These are phyloP conservation scores for Heliamphora exappendiculata DNA, from an alignment of 148 eudicot genomes.

Conservation along the genomic window DNA sequence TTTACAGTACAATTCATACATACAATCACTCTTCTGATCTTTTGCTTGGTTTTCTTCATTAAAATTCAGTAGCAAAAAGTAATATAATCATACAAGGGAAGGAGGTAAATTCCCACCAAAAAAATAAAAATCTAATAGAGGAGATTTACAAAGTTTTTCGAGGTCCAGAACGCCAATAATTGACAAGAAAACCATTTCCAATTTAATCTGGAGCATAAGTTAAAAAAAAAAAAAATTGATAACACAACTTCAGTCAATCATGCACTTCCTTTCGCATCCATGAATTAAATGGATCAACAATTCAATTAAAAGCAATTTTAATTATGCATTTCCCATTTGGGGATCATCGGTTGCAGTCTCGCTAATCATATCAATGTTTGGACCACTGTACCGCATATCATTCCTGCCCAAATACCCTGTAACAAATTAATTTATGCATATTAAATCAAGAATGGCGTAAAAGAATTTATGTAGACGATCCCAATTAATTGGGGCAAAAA, in stretches of 20 bases:
- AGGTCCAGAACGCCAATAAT: not conserved
- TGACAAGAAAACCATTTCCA: not conserved
- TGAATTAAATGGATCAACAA: not conserved
- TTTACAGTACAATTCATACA: too few species aligned
- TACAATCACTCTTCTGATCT: not conserved
- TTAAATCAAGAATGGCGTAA: not conserved
- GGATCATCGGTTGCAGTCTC: not conserved
- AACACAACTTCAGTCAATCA: not conserved
- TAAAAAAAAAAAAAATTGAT: not conserved
- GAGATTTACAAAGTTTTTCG: not conserved
- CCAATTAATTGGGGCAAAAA: too few species aligned
- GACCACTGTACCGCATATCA: conserved; percentile 26
- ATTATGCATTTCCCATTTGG: conserved; percentile 16
- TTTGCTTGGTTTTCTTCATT: not conserved
- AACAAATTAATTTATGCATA: not conserved
- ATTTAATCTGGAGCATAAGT: not conserved
- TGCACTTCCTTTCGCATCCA: not conserved
- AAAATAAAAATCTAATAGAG: not conserved
- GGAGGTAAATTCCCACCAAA: not conserved
- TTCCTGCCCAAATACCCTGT: conserved; percentile 32
- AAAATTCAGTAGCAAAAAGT: not conserved
- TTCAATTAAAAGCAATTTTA: not conserved
- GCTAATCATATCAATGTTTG: conserved; percentile 20
- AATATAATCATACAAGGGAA: not conserved
- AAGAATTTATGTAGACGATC: too few species aligned